Evolutionary conservation across 805 yeast species (phyloP).

Genomic region (Sporopachydermia quercuum): DNA sequence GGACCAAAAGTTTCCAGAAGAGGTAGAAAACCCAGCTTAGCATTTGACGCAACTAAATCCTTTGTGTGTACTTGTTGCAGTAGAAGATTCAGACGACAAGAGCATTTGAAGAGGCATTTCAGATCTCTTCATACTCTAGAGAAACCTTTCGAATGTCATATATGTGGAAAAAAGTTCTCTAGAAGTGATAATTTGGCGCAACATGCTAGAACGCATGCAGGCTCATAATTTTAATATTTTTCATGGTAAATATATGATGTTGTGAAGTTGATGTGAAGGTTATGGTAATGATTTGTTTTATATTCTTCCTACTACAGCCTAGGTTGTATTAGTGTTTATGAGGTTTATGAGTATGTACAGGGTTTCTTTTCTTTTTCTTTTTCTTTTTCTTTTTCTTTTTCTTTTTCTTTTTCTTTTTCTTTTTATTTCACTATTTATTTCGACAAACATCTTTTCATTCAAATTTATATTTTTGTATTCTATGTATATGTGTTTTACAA

Average conservation of each 20-base stretch:
- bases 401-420: neutral
- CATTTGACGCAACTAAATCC: constrained; percentile 37
- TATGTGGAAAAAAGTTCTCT: constrained; percentile 50
- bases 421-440: neutral
- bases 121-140: constrained; percentile 51
- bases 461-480: too few relatives aligned
- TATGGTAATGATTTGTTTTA: too few relatives aligned
- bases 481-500: too few relatives aligned
- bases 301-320: too few relatives aligned
- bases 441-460: too few relatives aligned
- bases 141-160: constrained; percentile 49
- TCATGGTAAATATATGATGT: too few relatives aligned
- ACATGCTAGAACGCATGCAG: constrained; percentile 43
- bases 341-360: too few relatives aligned
- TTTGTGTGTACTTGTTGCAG: constrained; percentile 51
- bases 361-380: neutral
- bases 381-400: neutral
- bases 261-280: too few relatives aligned
- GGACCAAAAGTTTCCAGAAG: constrained; percentile 24
- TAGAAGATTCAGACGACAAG: constrained; percentile 58
- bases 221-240: too few relatives aligned
- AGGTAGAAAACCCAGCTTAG: constrained; percentile 51
- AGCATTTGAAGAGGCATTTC: constrained; percentile 62
- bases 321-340: too few relatives aligned
- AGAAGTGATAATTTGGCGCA: constrained; percentile 53